Base-by-base conservation (phyloP, 305 asterid genomes). In the Ajuga reptans region DNA sequence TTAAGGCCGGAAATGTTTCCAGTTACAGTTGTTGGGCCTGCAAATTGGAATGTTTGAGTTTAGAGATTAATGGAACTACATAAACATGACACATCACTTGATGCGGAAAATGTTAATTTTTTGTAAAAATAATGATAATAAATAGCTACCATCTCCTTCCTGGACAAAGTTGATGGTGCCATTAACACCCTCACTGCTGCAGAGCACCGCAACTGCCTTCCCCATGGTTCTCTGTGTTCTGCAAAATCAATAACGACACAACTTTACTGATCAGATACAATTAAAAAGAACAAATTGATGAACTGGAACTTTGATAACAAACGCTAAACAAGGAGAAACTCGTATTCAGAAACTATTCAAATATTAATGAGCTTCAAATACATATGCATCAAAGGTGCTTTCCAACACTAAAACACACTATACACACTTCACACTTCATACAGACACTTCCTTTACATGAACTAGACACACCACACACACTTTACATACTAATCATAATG, bases 171-270 rank as follows among this genome's bases (percentile, higher is more conserved):
- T 29, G 73, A 92, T 67, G 75, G 92, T 90, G 79, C 98, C 98
- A 27, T 63, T 75, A 36, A 92, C 95, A 84, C 96, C 95, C 76
- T 84, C 98, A 15, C 88, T 86, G 89, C 97, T 84, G 86, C 53
- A 84, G 52, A 92, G 94, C 46, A 92, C 96, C 58, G 79, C 92
- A 1, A 92, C 98, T 0, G 85, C 98, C 92, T 92, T 92, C 90
- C 83, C 96, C 98, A 88, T 90, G 70, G 68, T 84, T 75, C 52
- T 66, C 0, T 84, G 84, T 91, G 96, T 70, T 91, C 98, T 91
- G 67, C 69, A 66, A 75, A 53, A 65, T 50, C 45, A 9, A 39
- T 39, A 39, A 39, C 8, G 45, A 39, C 45, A 39, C 45, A 9
- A 31, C 36, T 31, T 31, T 5, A 31, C 36, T 31, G 3, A 31